These are phyloP conservation scores for Sistotremastrum niveocremeum DNA, from an alignment of 768 basidiomycete species.

Conservation along the genomic window DNA sequence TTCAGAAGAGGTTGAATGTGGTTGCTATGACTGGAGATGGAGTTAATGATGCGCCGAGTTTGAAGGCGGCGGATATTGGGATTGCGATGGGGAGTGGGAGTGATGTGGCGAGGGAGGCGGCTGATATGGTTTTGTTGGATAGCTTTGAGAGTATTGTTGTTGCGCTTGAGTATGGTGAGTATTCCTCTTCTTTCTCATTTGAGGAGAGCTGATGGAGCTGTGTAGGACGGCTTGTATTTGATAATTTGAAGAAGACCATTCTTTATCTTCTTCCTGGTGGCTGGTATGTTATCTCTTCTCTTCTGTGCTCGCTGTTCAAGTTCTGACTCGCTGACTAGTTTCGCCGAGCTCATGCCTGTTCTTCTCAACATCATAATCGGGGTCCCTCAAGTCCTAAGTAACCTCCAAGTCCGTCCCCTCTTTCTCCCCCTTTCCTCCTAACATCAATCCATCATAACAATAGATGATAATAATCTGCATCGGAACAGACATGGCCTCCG, in stretches of 20 bases:
- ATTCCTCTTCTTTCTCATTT: too few species aligned
- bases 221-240: conserved; percentile 44
- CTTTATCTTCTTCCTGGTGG: conserved; percentile 30
- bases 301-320: conserved; percentile 1
- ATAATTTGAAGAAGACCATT: conserved; percentile 42
- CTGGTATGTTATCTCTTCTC: conserved; percentile 1
- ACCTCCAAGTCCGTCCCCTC: conserved; percentile 42
- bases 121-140: conserved; percentile 39
- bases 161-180: conserved; percentile 36
- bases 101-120: conserved; percentile 42
- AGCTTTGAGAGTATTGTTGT: conserved; percentile 45
- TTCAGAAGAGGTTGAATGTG: conserved; percentile 33
- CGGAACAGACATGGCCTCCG: background rate
- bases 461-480: conserved; percentile 15
- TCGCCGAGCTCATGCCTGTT: conserved; percentile 45
- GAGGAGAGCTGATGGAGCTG: too few species aligned
- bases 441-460: conserved; percentile 41
- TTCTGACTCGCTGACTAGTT: conserved; percentile 31
- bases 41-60: conserved; percentile 36
- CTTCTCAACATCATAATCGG: conserved; percentile 43
- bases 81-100: conserved; percentile 38
- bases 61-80: conserved; percentile 43
- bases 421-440: conserved; percentile 39
- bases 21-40: conserved; percentile 48
- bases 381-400: conserved; percentile 43